A percentile compares a stretch with the other conserved stretches of the same genome.
These are phyloP conservation scores for Capronia epimyces DNA, from an alignment of 2,329 filamentous ascomycete species.

Conservation along the genomic window DNA sequence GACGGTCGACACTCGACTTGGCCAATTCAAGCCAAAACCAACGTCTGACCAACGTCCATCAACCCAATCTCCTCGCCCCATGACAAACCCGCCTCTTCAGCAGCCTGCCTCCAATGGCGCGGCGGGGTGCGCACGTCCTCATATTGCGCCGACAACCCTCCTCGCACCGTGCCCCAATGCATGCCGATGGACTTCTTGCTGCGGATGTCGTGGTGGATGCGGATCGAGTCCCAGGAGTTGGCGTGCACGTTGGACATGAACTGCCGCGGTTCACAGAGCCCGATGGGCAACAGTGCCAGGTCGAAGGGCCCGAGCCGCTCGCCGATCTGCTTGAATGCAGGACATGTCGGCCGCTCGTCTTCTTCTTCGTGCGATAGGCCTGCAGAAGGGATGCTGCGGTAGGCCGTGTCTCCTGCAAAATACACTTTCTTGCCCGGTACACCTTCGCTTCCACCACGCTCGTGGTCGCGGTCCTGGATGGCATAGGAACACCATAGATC, in stretches of 20 bases:
- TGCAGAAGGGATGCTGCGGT: conserved; percentile 35
- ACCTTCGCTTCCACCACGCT: too few relatives aligned
- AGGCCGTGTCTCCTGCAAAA: conserved; percentile 50
- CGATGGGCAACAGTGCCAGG: conserved; percentile 47
- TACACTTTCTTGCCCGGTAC: conserved; percentile 20
- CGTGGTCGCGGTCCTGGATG: conserved; percentile 31
- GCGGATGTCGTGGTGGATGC: conserved; percentile 45
- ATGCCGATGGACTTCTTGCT: conserved; percentile 48
- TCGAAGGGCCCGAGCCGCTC: conserved; percentile 45
- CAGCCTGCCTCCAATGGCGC: conserved; percentile 41
- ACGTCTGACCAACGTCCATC: conserved; percentile 47
- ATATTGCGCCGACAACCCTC: conserved; percentile 40
- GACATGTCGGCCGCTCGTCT: conserved; percentile 41
- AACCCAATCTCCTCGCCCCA: conserved; percentile 37
- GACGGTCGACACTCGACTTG: too few relatives aligned
- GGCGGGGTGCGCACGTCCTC: conserved; percentile 48
- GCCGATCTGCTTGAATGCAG: conserved; percentile 46
- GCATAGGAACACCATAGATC: conserved; percentile 49
- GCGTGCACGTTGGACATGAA: conserved; percentile 45
- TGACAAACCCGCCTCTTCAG: conserved; percentile 39
- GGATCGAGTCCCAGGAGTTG: conserved; percentile 45
- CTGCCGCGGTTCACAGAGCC: conserved; percentile 43
- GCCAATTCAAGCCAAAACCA: conserved; percentile 32
- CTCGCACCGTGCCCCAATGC: conserved; percentile 45
- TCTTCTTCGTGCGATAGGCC: conserved; percentile 23